Evolutionary conservation across 2,329 filamentous ascomycete genomes (phyloP).

Genomic region (Colletotrichum chrysophilum): DNA sequence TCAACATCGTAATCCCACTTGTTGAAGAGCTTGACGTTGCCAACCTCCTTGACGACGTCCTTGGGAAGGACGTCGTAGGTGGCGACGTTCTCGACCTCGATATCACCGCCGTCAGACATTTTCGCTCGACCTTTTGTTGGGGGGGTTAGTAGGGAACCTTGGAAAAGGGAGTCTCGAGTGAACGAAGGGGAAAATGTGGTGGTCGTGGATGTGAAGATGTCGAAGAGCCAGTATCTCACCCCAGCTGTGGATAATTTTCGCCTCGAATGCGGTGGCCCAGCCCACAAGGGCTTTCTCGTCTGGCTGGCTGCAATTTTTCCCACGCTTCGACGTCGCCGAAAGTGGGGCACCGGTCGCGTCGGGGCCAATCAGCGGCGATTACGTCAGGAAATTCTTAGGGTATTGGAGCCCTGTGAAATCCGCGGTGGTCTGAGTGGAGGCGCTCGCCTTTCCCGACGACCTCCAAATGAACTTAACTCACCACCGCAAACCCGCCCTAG

Average conservation of each 20-base stretch:
- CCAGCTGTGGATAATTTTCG: constrained; percentile 18
- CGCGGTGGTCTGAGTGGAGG: background rate
- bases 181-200: constrained; percentile 20
- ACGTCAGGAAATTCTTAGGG: constrained; percentile 40
- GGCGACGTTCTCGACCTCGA: constrained; percentile 83
- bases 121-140: constrained; percentile 44
- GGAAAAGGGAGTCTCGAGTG: constrained; percentile 8
- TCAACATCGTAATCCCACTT: constrained; percentile 99
- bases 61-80: constrained; percentile 87
- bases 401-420: constrained; percentile 41
- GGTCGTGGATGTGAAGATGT: constrained; percentile 23
- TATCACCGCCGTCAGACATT: constrained; percentile 95
- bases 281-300: background rate
- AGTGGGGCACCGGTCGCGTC: constrained; percentile 4
- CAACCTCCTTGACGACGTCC: constrained; percentile 88
- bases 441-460: constrained; percentile 3
- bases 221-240: constrained; percentile 12
- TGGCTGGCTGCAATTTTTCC: constrained; percentile 12
- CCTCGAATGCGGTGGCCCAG: background rate
- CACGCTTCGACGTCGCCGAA: constrained; percentile 31
- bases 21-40: constrained; percentile 96
- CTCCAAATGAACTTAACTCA: constrained; percentile 11
- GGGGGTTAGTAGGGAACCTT: constrained; percentile 17
- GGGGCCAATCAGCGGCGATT: constrained; percentile 39
- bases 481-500: constrained; percentile 14